Conservation (phyloP, 129 eudicot genomes). For the Lonicera japonica region DNA sequence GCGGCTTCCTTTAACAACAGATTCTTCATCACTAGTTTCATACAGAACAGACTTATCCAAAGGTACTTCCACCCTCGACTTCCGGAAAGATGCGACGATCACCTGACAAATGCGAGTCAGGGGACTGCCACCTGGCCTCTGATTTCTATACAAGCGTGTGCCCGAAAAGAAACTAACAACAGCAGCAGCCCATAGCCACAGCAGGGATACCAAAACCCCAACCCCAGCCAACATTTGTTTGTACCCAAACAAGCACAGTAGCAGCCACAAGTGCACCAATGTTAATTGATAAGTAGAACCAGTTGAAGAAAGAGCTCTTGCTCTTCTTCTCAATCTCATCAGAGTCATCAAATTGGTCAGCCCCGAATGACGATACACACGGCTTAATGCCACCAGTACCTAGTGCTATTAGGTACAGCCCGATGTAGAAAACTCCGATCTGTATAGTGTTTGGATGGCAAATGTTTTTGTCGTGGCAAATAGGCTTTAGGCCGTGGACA, state of each 20-base stretch:
- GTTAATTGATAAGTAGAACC: constrained; percentile 68
- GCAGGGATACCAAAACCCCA: constrained; percentile 86
- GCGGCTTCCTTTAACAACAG: constrained; percentile 49
- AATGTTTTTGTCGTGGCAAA: constrained; percentile 28
- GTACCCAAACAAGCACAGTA: constrained; percentile 65
- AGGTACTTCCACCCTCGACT: constrained; percentile 32
- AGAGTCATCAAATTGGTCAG: constrained; percentile 67
- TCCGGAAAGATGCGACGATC: constrained; percentile 50
- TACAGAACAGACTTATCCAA: constrained; percentile 31
- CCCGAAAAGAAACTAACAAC: constrained; percentile 58
- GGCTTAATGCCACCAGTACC: constrained; percentile 76
- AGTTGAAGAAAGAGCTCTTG: constrained; percentile 57
- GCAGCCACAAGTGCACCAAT: constrained; percentile 65
- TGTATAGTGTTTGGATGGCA: constrained; percentile 40
- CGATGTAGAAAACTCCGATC: constrained; percentile 26
- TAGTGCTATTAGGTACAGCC: constrained; percentile 58
- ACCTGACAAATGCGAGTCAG: constrained; percentile 59
- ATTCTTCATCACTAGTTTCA: constrained; percentile 47
- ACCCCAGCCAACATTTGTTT: constrained; percentile 66
- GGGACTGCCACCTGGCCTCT: constrained; percentile 67
- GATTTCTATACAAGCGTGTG: constrained; percentile 51
- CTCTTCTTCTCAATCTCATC: constrained; percentile 49
- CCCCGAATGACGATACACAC: constrained; percentile 67
- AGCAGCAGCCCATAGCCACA: constrained; percentile 67
- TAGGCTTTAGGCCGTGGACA: constrained; percentile 45